These are phyloP conservation scores for Candida tallmaniae DNA, from an alignment of 805 yeast genomes.

Conservation along the genomic window DNA sequence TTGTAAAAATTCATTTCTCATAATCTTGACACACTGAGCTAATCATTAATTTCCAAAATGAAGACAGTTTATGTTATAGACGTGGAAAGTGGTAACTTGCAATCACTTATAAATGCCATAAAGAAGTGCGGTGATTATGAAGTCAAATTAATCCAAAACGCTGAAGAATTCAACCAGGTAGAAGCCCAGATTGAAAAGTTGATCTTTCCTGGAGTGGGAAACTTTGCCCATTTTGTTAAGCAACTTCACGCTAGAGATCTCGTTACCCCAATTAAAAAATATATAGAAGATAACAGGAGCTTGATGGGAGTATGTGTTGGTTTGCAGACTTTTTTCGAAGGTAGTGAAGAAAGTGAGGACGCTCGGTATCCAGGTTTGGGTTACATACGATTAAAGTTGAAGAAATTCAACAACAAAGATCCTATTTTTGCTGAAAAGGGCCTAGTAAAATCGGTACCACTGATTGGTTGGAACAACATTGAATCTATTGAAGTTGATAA, in stretches of 20 bases:
- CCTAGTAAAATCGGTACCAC: constrained; percentile 79
- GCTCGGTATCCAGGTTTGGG: constrained; percentile 57
- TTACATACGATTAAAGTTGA: constrained; percentile 41
- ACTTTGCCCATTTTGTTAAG: constrained; percentile 88
- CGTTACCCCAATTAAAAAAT: constrained; percentile 58
- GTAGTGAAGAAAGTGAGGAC: constrained; percentile 68
- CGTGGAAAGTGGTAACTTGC: constrained; percentile 90
- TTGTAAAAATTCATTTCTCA: too few relatives aligned
- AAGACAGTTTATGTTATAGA: constrained; percentile 85
- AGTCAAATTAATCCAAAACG: constrained; percentile 55
- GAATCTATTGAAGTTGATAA: constrained; percentile 20
- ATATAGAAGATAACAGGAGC: constrained; percentile 74
- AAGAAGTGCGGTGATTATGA: constrained; percentile 64
- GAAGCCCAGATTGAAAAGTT: constrained; percentile 49
- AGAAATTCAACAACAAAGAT: constrained; percentile 51
- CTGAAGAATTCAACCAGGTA: constrained; percentile 45
- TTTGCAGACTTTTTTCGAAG: constrained; percentile 73
- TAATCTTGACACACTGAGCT: too few relatives aligned
- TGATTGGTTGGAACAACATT: constrained; percentile 89
- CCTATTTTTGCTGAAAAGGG: constrained; percentile 20
- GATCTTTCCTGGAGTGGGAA: constrained; percentile 95
- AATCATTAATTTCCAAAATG: too few relatives aligned
- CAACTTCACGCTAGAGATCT: constrained; percentile 60
- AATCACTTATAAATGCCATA: constrained; percentile 84
- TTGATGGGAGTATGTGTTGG: constrained; percentile 99